Conservation (phyloP, 305 asterid genomes). For the Plantago coronopus region DNA sequence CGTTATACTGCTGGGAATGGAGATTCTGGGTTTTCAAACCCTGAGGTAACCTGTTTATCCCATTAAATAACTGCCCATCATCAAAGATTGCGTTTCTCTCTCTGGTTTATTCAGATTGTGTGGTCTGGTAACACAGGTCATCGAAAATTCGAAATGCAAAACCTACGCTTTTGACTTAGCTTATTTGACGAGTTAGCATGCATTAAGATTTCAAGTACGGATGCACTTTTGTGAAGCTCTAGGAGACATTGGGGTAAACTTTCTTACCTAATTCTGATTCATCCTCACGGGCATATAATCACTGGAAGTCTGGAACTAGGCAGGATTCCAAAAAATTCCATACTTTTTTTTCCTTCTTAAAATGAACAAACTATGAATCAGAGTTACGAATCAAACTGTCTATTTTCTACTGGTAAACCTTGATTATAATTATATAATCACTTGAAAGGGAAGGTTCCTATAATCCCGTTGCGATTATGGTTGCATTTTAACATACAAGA, state of each 20-base stretch:
- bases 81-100: constrained; percentile 23
- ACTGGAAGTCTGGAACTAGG: constrained; percentile 20
- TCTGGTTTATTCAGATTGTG: constrained; percentile 33
- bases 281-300: constrained; percentile 13
- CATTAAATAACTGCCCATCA: constrained; percentile 27
- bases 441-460: not conserved
- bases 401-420: not conserved
- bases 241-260: constrained; percentile 48
- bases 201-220: constrained; percentile 43
- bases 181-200: constrained; percentile 36
- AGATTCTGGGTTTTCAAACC: constrained; percentile 29
- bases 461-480: not conserved
- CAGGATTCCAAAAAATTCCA: constrained; percentile 12
- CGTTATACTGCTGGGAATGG: constrained; percentile 48
- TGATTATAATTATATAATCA: not conserved
- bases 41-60: constrained; percentile 47
- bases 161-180: constrained; percentile 41
- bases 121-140: constrained; percentile 37
- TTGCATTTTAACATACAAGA: not conserved
- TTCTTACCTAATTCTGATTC: constrained; percentile 36
- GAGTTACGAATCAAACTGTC: not conserved
- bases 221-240: constrained; percentile 30
- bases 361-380: not conserved
- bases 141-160: constrained; percentile 23
- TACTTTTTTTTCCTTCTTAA: too few relatives aligned